A percentile compares a stretch with the other conserved stretches of the same genome.
These are phyloP conservation scores for Gonapodya sp. DNA, from an alignment of 192 early-diverging fungal genomes.

Conservation along the genomic window DNA sequence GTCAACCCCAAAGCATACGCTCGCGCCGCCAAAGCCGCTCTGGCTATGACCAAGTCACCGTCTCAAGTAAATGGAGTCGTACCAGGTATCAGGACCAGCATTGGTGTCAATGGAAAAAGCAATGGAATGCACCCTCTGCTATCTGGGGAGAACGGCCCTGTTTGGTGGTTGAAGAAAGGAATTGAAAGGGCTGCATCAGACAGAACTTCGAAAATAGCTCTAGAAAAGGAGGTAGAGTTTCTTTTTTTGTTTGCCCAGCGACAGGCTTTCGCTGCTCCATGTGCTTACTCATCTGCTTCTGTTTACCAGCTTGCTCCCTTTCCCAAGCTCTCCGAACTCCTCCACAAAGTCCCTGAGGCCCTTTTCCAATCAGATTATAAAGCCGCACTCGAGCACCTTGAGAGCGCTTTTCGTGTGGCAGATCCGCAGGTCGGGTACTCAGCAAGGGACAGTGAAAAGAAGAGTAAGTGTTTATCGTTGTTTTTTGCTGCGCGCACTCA, in stretches of 20 bases:
- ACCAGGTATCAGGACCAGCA: neutral
- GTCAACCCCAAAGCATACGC: constrained; percentile 50
- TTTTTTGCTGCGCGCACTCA: too few species aligned
- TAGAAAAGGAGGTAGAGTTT: constrained; percentile 13
- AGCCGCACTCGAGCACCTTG: neutral
- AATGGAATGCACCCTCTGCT: neutral
- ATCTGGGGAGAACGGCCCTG: constrained; percentile 1
- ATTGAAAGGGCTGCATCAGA: constrained; percentile 2
- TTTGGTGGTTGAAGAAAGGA: constrained; percentile 9
- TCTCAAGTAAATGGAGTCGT: neutral
- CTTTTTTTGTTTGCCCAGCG: too few species aligned
- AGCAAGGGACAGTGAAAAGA: neutral
- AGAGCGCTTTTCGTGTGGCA: neutral
- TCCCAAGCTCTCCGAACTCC: neutral
- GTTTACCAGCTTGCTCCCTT: neutral
- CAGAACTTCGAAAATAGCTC: neutral
- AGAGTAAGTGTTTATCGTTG: neutral
- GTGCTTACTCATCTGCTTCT: too few species aligned
- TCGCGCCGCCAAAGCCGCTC: constrained; percentile 61
- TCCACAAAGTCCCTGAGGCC: neutral
- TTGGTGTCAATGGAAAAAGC: neutral
- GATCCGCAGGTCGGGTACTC: neutral
- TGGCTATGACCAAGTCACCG: constrained; percentile 49
- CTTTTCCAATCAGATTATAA: neutral
- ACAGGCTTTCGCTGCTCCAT: too few species aligned